phyloP scores from a whole-genome alignment of 2,329 filamentous ascomycete species.

The Akanthomyces dipterigenus region DNA sequence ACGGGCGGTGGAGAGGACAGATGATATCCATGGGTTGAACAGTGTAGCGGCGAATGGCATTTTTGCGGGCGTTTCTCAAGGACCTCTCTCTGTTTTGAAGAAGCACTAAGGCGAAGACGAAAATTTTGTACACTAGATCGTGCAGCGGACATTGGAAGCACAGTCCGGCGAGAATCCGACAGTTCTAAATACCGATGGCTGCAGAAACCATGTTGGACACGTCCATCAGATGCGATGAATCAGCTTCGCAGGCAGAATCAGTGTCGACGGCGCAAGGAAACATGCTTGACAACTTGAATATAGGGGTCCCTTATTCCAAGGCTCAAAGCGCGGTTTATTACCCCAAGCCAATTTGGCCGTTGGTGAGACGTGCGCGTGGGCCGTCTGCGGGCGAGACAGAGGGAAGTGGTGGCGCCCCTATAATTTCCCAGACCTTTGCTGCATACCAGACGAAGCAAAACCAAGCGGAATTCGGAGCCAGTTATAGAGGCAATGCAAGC shows the following conservation, averaged over 20 bases:
- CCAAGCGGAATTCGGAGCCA: not conserved
- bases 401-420: not conserved
- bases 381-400: not conserved
- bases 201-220: not conserved
- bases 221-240: not conserved
- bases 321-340: not conserved
- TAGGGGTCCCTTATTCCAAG: not conserved
- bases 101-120: not conserved
- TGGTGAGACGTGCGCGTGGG: not conserved
- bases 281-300: not conserved
- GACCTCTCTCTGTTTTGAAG: not conserved
- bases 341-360: not conserved
- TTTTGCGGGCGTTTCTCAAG: constrained; percentile 1
- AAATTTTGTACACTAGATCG: constrained; percentile 6
- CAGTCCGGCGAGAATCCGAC: not conserved
- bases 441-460: constrained; percentile 5
- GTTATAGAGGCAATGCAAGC: not conserved
- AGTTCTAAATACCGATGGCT: not conserved
- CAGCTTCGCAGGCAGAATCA: not conserved
- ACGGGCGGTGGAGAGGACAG: not conserved
- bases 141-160: not conserved
- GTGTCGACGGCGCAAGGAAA: not conserved
- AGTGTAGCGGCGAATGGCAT: not conserved
- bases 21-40: not conserved
- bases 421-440: constrained; percentile 5